Base-by-base conservation (phyloP, 805 yeast genomes). In the Barnettozyma botsteinii region DNA sequence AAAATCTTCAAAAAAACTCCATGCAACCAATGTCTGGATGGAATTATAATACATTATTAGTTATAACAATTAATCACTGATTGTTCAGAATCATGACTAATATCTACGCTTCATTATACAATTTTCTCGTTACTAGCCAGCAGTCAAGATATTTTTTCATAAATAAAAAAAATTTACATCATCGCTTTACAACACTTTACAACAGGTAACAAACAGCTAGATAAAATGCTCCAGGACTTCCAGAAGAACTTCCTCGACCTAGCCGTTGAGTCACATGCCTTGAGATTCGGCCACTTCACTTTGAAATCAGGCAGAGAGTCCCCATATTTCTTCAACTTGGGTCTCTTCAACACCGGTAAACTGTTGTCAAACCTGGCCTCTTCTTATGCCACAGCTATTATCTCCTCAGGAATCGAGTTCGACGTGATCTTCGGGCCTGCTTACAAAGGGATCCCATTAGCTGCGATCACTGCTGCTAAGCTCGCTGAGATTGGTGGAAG, bases 371-470 rank as follows among this genome's bases (percentile, higher is more conserved):
- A 79, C 30, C 69, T 91, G 52, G 96, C 96, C 17, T 75, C 81
- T 6, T 83, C 96, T 7, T 93, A 89, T 58, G 98, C 98, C 23
- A 73, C 76, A 43, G 84, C 96, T 22, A 91, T 91, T 50, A 79
- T 89, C 51, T 79, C 75, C 35, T 75, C 91, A 1, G 91, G 83
- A 6, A 57, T 91, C 37, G 81, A 88, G 59, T 89, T 91, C 53
- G 98, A 91, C 56, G 79, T 93, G 31, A 67, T 91, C 40, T 91
- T 91, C 57, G 98, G 98, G 7, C 98, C 98, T 10, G 98, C 98
- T 22, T 91, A 91, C 66, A 93, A 93, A 67, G 98, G 98, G 15
- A 91, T 91, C 53, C 95, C 98, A 18, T 72, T 91, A 42, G 95
- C 95, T 38, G 95, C 98, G 5, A 75, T 91, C 46, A 87, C 96